Evolutionary conservation across 2,329 filamentous ascomycete genomes (phyloP), one percentile per base, ranked within the genome.

Genomic region (Calonectria hongkongensis): DNA sequence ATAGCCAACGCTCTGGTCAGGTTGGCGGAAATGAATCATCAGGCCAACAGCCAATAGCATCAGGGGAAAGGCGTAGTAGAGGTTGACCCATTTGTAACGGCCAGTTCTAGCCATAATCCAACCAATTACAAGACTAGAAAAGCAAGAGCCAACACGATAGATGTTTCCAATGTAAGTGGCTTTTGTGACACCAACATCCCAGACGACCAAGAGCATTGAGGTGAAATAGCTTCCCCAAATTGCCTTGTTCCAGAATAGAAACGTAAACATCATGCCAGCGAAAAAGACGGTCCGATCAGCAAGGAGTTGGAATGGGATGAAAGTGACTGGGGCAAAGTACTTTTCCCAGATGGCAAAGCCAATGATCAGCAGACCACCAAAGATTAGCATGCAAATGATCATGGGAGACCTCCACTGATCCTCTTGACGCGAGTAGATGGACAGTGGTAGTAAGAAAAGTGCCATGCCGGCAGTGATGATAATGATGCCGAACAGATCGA

Each of bases 401-500:
- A 87, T 82, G 41, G 85, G 83, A 18, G 87, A 88, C 45, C 82
- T 81, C 89, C 88, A 91, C 3, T 85, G 85, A 51, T 86, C 78
- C 45, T 84, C 82, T 13, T 87, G 84, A 43, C 79, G 75, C 12
- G 82, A 75, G 58, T 88, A 86, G 18, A 94, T 84, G n/a, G 88
- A 92, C 79, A 94, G 90, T 0, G 93, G 91, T 1, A 94, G 85
- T n/a, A 94, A 84, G 75, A 94, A 90, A 15, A 93, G 81, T 0
- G 88, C 85, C 36, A 92, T 86, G 0, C 90, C 91, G 1, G 83
- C 83, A 16, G 88, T 86, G 74, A 93, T 83, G 1, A 92, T 82
- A 12, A 91, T 65, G 27, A 92, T 85, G 4, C 92, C 91, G 21
- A 90, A 51, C 3, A 88, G 83, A 75, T 93, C 92, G 64, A 93